Evolutionary conservation across 495 filamentous ascomycete genomes (phyloP).

Genomic region (Penicillium manginii): DNA sequence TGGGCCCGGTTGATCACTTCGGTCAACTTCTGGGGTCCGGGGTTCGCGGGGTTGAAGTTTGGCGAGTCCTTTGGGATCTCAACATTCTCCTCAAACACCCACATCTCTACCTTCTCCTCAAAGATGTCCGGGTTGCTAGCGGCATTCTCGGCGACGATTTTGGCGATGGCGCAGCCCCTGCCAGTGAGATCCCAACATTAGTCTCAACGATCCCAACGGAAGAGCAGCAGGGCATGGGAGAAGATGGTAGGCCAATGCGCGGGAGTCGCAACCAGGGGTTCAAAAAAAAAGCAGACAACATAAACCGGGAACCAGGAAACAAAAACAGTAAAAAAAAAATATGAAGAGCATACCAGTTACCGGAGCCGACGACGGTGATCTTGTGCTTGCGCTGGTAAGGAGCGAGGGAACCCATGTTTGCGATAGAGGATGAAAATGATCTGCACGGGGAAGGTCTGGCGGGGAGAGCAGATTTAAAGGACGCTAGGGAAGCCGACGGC

Average conservation of each 20-base stretch:
- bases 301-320: too few relatives aligned
- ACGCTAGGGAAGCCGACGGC: conserved; percentile 26
- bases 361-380: conserved; percentile 91
- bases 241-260: too few relatives aligned
- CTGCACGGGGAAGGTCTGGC: conserved; percentile 18
- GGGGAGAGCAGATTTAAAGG: conserved; percentile 25
- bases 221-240: too few relatives aligned
- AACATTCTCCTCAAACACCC: conserved; percentile 90
- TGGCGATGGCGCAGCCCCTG: conserved; percentile 94
- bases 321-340: background rate
- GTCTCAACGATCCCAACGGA: background rate
- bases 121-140: conserved; percentile 76
- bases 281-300: conserved; percentile 2
- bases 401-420: conserved; percentile 47
- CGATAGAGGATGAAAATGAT: conserved; percentile 24
- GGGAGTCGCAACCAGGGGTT: too few relatives aligned
- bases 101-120: conserved; percentile 92
- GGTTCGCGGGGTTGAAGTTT: conserved; percentile 60
- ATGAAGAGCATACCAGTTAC: conserved; percentile 76
- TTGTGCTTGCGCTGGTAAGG: conserved; percentile 76
- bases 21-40: conserved; percentile 81
- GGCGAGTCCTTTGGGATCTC: conserved; percentile 66
- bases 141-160: conserved; percentile 94
- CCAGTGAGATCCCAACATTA: conserved; percentile 14
- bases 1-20: conserved; percentile 87